A percentile compares a stretch with the other conserved stretches of the same genome.
These are phyloP conservation scores for Oenanthe javanica DNA, from an alignment of 140 eudicot genomes.

Conservation along the genomic window DNA sequence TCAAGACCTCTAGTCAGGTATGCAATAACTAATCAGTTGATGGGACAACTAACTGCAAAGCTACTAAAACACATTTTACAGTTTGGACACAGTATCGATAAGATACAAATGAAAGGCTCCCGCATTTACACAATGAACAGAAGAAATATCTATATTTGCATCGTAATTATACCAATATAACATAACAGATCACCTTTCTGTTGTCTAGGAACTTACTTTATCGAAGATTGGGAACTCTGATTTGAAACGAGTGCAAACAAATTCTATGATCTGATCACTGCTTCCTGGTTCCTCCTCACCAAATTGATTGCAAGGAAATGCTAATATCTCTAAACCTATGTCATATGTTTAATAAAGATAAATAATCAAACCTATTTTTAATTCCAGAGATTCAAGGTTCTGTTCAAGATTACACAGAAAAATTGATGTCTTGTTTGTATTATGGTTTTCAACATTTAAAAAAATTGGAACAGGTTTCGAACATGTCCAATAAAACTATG, in stretches of 20 bases:
- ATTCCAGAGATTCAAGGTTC: too few relatives aligned
- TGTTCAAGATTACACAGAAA: too few relatives aligned
- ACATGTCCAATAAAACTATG: not conserved
- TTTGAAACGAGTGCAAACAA: conserved; percentile 62
- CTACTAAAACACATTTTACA: not conserved
- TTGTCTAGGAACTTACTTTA: conserved; percentile 33
- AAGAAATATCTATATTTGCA: not conserved
- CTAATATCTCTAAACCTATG: conserved; percentile 63
- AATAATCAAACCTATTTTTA: not conserved
- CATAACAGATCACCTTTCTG: not conserved
- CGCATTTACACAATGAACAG: not conserved
- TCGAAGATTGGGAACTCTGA: conserved; percentile 59
- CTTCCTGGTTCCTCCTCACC: conserved; percentile 74
- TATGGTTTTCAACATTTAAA: not conserved
- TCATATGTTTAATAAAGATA: not conserved
- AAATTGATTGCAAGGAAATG: conserved; percentile 76
- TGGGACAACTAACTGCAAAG: not conserved
- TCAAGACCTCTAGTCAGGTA: not conserved
- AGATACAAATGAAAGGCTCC: not conserved
- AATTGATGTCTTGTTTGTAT: too few relatives aligned
- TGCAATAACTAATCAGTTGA: not conserved
- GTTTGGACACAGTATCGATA: not conserved
- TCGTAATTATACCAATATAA: not conserved
- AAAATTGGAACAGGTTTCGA: not conserved
- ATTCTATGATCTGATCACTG: conserved; percentile 49